Base-by-base conservation (phyloP, 805 yeast species). In the Starmerella sirachaensis region DNA sequence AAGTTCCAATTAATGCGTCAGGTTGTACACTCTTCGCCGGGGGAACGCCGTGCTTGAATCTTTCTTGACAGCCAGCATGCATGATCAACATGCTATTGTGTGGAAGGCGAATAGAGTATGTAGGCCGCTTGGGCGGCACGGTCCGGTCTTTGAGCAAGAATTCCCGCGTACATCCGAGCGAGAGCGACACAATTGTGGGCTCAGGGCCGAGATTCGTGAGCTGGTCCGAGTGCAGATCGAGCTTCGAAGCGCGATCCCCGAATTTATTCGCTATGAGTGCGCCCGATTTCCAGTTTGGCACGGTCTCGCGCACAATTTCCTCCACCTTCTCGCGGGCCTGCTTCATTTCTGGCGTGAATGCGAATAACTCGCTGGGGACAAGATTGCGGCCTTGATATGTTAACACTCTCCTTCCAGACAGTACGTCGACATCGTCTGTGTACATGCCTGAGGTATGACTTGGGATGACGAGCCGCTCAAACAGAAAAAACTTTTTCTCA, bases 31-130 rank as follows among this genome's bases (percentile, higher is more conserved):
- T 40, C 6, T 42, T 33, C 28, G 65, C 56, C 1, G 74, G 62
- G 4, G 70, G 70, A 0, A 81, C 72, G 41, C 74, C 62, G 50
- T 82, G 93, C 49, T 74, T 78, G 53, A 59, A 81, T 35, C 70
- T 72, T 46, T 81, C 93, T 53, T 81, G 93, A 43, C 81, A 75
- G 0, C 83, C 84, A 1, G 83, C 78, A 42, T 76, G 74, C 93
- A 81, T 80, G 2, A 81, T 57, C 2, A 80, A 49, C 26, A 81
- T 54, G 7, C 81, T 66, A 50, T 81, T 81, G 53, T 81, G 85
- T 0, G 82, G 78, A 3, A 77, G 51, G n/a, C 74, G 77, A 1
- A 77, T 62, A 20, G 78, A 59, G 52, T 66, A 63, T 18, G 72
- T 52, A 3, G 59, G 60, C 14, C 46, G 29, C 16, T 27, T 33